Base-by-base conservation (phyloP, 805 yeast genomes). In the Myxozyma lipomycoides region DNA sequence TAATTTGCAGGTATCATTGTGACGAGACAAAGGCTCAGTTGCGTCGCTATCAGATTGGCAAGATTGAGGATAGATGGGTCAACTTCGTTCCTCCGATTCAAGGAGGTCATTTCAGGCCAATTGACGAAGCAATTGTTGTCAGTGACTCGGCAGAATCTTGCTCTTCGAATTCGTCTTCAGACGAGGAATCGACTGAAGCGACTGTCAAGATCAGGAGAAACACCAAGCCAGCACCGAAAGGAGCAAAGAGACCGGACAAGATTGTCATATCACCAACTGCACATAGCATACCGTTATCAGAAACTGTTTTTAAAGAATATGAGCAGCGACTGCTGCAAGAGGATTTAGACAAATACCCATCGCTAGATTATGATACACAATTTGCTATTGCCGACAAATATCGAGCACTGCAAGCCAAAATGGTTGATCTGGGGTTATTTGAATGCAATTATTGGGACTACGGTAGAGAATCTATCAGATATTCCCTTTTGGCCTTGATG, bases 41-140 rank as follows among this genome's bases (percentile, higher is more conserved):
- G 65, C 61, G 64, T n/a, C 73, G 67, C 36, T 89, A 78, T 77
- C 76, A 70, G 49, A 75, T 88, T 12, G 96, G 96, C 1, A 64
- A 61, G 10, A 79, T 87, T 4, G 79, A 81, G 48, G 66, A 72
- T 51, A 70, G 71, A 7, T 88, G 96, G 96, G 72, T 72, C 46
- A 84, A 86, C 67, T 68, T 88, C 65, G 64, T 85, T 30, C 96
- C 96, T 3, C 96, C 96, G 1, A 86, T 88, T 56, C 95, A 87
- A 68, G 95, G 95, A 12, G 95, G 87, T 1, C 53, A 50, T 22
- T 81, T 70, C 62, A 36, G 58, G 26, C 21, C 41, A 10, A 10
- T 26, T 4, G 49, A 46, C 22, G 51, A 47, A 9, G 52, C 46
- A 2, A 32, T 49, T 10, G 32, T 39, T n/a, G 10, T 54, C 21